These are phyloP conservation scores for Dryadomyces sulphureus DNA, from an alignment of 2,329 filamentous ascomycete species.

Conservation along the genomic window DNA sequence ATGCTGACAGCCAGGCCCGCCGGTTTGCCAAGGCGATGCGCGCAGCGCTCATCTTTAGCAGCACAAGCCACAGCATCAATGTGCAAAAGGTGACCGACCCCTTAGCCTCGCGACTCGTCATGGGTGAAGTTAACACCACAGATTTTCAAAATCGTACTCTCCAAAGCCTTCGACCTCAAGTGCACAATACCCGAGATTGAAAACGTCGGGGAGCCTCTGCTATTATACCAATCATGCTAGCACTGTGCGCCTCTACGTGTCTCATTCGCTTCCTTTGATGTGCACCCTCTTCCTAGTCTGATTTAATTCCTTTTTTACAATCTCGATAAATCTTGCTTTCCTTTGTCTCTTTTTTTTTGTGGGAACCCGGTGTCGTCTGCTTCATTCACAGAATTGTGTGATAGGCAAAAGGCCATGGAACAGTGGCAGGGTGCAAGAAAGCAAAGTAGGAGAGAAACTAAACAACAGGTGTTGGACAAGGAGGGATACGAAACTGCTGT, in stretches of 20 bases:
- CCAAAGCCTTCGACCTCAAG: conserved; percentile 96
- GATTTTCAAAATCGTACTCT: conserved; percentile 99
- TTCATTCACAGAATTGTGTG: background rate
- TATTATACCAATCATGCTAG: conserved; percentile 65
- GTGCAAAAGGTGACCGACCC: conserved; percentile 66
- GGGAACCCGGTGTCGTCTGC: background rate
- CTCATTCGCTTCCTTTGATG: background rate
- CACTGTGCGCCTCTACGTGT: background rate
- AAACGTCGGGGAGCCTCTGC: conserved; percentile 86
- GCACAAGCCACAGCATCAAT: conserved; percentile 98
- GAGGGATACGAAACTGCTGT: background rate
- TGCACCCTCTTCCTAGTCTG: background rate
- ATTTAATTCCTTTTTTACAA: background rate
- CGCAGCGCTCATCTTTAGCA: conserved; percentile 93
- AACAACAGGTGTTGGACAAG: background rate
- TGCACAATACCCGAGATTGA: conserved; percentile 99
- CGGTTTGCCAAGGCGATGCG: conserved; percentile 98
- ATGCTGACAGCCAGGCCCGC: conserved; percentile 75
- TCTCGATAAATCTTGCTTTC: background rate
- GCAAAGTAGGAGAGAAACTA: background rate
- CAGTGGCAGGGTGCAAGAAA: background rate
- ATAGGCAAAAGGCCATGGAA: background rate
- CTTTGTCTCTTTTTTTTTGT: background rate
- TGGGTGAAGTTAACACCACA: conserved; percentile 21
- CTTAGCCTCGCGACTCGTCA: background rate